These are phyloP conservation scores for Debaryomyces tyrocola DNA, from an alignment of 805 yeast species.

Conservation along the genomic window DNA sequence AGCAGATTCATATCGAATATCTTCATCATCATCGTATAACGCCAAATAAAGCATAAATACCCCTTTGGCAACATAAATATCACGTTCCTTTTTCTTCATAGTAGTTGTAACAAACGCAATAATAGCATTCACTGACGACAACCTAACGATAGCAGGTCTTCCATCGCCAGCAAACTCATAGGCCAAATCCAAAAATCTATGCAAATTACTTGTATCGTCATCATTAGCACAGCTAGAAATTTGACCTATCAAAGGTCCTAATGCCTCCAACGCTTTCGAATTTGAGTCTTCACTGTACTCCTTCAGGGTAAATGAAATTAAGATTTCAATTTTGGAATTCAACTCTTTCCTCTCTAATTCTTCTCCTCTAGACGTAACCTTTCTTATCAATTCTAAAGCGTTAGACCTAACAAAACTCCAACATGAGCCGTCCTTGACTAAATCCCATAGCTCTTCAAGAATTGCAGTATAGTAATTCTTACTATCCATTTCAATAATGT, in stretches of 20 bases:
- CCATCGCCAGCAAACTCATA: slow-evolving; percentile 37
- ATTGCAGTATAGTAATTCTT: slow-evolving; percentile 1
- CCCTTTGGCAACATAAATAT: slow-evolving; percentile 11
- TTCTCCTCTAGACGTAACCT: slow-evolving; percentile 8
- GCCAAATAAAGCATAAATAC: slow-evolving; percentile 30
- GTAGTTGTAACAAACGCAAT: slow-evolving; percentile 11
- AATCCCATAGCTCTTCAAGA: slow-evolving; percentile 12
- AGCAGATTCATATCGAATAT: slow-evolving; percentile 52
- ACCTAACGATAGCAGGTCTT: slow-evolving; percentile 44
- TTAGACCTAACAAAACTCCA: slow-evolving; percentile 48
- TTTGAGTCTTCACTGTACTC: slow-evolving; percentile 46
- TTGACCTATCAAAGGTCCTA: slow-evolving; percentile 43
- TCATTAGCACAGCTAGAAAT: slow-evolving; percentile 13
- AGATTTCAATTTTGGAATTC: slow-evolving; percentile 17
- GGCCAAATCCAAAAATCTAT: slow-evolving; percentile 27
- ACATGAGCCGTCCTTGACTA: slow-evolving; percentile 21
- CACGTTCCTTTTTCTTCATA: not conserved
- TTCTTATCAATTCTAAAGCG: slow-evolving; percentile 35
- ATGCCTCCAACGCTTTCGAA: slow-evolving; percentile 48
- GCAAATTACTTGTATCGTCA: not conserved
- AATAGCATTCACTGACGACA: slow-evolving; percentile 47
- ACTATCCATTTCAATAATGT: not conserved
- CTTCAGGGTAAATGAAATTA: slow-evolving; percentile 27
- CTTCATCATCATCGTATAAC: slow-evolving; percentile 68
- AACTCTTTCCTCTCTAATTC: not conserved